Conservation (phyloP, 2,329 filamentous ascomycete species). For the Zasmidium angulare region DNA sequence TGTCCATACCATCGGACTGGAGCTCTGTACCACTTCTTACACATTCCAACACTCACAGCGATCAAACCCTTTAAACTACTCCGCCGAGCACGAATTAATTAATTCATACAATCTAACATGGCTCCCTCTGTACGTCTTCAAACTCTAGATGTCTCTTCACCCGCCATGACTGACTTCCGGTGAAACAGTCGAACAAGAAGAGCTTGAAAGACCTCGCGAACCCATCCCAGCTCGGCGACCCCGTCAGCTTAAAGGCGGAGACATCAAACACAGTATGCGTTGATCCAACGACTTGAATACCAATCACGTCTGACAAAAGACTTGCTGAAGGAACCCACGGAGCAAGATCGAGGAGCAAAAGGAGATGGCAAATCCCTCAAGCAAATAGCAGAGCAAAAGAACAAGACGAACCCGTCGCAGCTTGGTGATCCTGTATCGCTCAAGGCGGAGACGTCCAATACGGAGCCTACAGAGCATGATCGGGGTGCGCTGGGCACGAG, state of each 20-base stretch:
- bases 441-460: constrained; percentile 37
- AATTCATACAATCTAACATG: constrained; percentile 7
- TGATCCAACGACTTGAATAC: background rate
- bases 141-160: background rate
- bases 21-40: too few species aligned
- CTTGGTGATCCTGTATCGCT: constrained; percentile 39
- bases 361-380: constrained; percentile 23
- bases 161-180: background rate
- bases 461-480: constrained; percentile 35
- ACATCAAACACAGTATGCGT: constrained; percentile 28
- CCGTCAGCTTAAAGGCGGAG: constrained; percentile 38
- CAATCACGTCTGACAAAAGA: background rate
- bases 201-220: constrained; percentile 31
- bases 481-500: constrained; percentile 28
- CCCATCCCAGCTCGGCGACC: constrained; percentile 35
- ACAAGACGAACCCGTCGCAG: constrained; percentile 34
- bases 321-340: constrained; percentile 13
- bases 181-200: constrained; percentile 14
- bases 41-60: too few species aligned
- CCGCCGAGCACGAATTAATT: too few species aligned
- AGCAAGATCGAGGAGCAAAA: constrained; percentile 17
- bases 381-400: constrained; percentile 24
- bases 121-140: constrained; percentile 10
- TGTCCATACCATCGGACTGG: too few species aligned
- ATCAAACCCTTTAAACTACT: too few species aligned